Evolutionary conservation across 345 rosid genomes (phyloP).

Genomic region (Gossypium thurberi): DNA sequence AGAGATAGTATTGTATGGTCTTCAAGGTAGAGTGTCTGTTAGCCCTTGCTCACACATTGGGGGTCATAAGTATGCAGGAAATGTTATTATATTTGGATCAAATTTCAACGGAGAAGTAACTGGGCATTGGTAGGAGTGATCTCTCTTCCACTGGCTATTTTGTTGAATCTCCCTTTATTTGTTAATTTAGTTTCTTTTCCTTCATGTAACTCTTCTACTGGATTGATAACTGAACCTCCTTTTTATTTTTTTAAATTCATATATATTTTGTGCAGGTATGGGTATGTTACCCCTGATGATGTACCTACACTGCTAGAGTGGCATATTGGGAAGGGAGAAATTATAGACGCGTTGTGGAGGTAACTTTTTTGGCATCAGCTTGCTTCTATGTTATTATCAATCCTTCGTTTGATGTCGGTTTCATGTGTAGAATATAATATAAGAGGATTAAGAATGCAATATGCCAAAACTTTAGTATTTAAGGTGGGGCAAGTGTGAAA

Average conservation of each 20-base stretch:
- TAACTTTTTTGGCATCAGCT: slow-evolving; percentile 22
- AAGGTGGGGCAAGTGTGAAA: neutral
- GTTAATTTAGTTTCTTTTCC: neutral
- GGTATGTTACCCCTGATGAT: slow-evolving; percentile 75
- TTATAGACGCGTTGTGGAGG: slow-evolving; percentile 80
- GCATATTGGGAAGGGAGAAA: slow-evolving; percentile 73
- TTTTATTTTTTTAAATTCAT: slow-evolving; percentile 3
- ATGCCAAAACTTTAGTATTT: neutral
- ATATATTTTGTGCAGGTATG: slow-evolving; percentile 42
- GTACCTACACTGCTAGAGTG: slow-evolving; percentile 57
- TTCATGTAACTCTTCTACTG: neutral
- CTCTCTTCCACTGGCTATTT: neutral
- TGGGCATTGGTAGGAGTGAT: slow-evolving; percentile 70
- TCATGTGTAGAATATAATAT: slow-evolving; percentile 2
- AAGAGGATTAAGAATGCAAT: neutral
- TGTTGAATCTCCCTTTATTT: slow-evolving; percentile 6
- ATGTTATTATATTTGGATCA: slow-evolving; percentile 76
- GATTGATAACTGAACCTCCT: neutral
- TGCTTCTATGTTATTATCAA: neutral
- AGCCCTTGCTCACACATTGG: slow-evolving; percentile 98
- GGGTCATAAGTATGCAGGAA: slow-evolving; percentile 94
- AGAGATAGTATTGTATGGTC: slow-evolving; percentile 63
- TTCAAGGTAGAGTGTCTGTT: slow-evolving; percentile 82
- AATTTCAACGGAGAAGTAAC: slow-evolving; percentile 47
- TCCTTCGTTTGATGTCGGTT: neutral